phyloP scores from a whole-genome alignment of 768 basidiomycete species.

The Rhizopogon vinicolor region DNA sequence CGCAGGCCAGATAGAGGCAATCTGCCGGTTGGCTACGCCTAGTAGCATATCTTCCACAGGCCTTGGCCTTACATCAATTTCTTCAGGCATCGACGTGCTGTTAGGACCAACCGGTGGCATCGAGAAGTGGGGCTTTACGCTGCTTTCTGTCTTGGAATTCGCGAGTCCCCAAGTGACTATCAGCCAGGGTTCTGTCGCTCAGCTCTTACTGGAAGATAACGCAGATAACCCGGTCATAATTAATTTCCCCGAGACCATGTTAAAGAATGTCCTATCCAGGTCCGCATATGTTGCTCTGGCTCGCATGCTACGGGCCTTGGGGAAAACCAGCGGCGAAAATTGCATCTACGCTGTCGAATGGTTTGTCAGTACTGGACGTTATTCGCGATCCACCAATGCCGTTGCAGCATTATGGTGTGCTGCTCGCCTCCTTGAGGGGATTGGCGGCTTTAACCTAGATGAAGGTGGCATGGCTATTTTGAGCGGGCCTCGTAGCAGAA shows the following conservation, averaged over 20 bases:
- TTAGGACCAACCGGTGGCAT: slow-evolving; percentile 81
- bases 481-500: slow-evolving; percentile 32
- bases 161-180: slow-evolving; percentile 45
- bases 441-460: slow-evolving; percentile 44
- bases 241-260: slow-evolving; percentile 54
- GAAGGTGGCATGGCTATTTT: slow-evolving; percentile 15
- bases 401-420: slow-evolving; percentile 85
- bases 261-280: slow-evolving; percentile 51
- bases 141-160: slow-evolving; percentile 81
- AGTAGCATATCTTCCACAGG: slow-evolving; percentile 8
- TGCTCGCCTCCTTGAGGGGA: slow-evolving; percentile 69
- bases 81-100: slow-evolving; percentile 51
- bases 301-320: slow-evolving; percentile 71
- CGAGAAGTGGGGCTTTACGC: slow-evolving; percentile 88
- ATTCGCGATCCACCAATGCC: slow-evolving; percentile 39
- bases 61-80: slow-evolving; percentile 38
- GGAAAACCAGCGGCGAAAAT: slow-evolving; percentile 60
- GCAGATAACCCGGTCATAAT: slow-evolving; percentile 29
- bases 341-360: slow-evolving; percentile 81
- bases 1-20: slow-evolving; percentile 63
- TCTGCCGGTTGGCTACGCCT: slow-evolving; percentile 46
- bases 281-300: slow-evolving; percentile 52
- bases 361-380: slow-evolving; percentile 55
- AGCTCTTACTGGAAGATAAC: slow-evolving; percentile 52
- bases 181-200: slow-evolving; percentile 44